Conservation (phyloP, 2,329 filamentous ascomycete species). For the Penicillium psychrosexuale region DNA sequence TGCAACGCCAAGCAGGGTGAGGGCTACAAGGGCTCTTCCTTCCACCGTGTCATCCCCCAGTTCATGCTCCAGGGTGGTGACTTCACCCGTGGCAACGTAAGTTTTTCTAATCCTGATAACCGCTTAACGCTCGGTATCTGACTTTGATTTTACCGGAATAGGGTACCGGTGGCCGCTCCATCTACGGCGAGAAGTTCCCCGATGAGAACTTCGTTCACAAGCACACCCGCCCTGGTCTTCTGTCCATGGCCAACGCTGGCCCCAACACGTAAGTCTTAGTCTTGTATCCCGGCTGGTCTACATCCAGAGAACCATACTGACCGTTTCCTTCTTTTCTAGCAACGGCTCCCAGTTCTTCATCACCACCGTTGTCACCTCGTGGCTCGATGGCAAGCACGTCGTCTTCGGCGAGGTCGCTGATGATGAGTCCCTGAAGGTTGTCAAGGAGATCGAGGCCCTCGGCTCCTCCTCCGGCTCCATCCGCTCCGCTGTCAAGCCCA, state of each 20-base stretch:
- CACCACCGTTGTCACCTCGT: slow-evolving; percentile 64
- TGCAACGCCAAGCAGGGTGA: slow-evolving; percentile 78
- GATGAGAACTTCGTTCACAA: slow-evolving; percentile 84
- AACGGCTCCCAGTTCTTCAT: slow-evolving; percentile 73
- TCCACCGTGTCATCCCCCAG: slow-evolving; percentile 88
- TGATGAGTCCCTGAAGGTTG: slow-evolving; percentile 51
- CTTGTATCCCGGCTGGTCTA: background rate
- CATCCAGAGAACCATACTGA: background rate
- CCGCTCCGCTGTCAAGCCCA: slow-evolving; percentile 54
- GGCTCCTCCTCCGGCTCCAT: slow-evolving; percentile 53
- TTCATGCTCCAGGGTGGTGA: slow-evolving; percentile 98
- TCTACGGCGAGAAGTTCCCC: slow-evolving; percentile 91
- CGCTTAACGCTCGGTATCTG: slow-evolving; percentile 2
- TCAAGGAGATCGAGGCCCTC: slow-evolving; percentile 59
- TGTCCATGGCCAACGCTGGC: slow-evolving; percentile 95
- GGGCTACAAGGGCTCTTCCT: slow-evolving; percentile 77
- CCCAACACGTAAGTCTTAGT: slow-evolving; percentile 70
- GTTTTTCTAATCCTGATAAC: slow-evolving; percentile 34
- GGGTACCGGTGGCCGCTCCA: slow-evolving; percentile 89
- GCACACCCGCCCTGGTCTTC: slow-evolving; percentile 72
- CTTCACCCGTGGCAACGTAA: slow-evolving; percentile 87
- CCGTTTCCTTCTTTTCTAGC: slow-evolving; percentile 28
- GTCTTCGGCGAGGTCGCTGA: slow-evolving; percentile 65
- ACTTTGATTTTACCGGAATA: slow-evolving; percentile 37
- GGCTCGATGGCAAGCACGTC: slow-evolving; percentile 68